A percentile compares a stretch with the other conserved stretches of the same genome.
phyloP scores from a whole-genome alignment of 1,284 basidiomycete genomes.

The Malassezia brasiliensis region DNA sequence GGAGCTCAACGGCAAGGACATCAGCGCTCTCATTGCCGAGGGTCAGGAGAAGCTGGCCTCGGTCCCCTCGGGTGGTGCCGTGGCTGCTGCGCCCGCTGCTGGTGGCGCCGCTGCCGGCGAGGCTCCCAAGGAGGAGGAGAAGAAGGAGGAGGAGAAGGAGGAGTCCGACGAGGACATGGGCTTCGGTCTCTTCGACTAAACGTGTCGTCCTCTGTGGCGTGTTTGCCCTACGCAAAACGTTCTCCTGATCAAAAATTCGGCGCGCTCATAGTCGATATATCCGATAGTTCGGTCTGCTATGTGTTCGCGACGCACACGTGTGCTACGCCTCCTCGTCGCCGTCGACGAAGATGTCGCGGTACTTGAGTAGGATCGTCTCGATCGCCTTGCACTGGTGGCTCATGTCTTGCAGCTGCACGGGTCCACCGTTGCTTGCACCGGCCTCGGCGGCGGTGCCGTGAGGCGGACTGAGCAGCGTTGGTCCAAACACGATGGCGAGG shows the following conservation, averaged over 20 bases:
- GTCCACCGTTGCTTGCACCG: slow-evolving; percentile 3
- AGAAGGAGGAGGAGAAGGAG: slow-evolving; percentile 48
- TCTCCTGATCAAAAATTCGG: neutral
- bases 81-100: slow-evolving; percentile 46
- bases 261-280: neutral
- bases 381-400: slow-evolving; percentile 41
- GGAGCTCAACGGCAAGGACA: slow-evolving; percentile 85
- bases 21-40: slow-evolving; percentile 83
- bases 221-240: no score
- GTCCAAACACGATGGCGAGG: slow-evolving; percentile 91
- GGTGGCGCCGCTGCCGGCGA: slow-evolving; percentile 58
- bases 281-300: neutral
- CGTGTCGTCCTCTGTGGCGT: slow-evolving; percentile 6
- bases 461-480: slow-evolving; percentile 58
- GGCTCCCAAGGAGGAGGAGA: slow-evolving; percentile 57
- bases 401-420: slow-evolving; percentile 41
- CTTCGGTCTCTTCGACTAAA: slow-evolving; percentile 47
- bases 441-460: slow-evolving; percentile 14
- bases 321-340: slow-evolving; percentile 19
- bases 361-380: slow-evolving; percentile 45
- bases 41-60: slow-evolving; percentile 87
- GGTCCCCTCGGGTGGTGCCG: slow-evolving; percentile 55
- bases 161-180: slow-evolving; percentile 47
- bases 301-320: neutral
- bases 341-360: slow-evolving; percentile 43